Evolutionary conservation across 108 stramenopile species (phyloP).

Genomic region (Stephanodiscus minutulus): DNA sequence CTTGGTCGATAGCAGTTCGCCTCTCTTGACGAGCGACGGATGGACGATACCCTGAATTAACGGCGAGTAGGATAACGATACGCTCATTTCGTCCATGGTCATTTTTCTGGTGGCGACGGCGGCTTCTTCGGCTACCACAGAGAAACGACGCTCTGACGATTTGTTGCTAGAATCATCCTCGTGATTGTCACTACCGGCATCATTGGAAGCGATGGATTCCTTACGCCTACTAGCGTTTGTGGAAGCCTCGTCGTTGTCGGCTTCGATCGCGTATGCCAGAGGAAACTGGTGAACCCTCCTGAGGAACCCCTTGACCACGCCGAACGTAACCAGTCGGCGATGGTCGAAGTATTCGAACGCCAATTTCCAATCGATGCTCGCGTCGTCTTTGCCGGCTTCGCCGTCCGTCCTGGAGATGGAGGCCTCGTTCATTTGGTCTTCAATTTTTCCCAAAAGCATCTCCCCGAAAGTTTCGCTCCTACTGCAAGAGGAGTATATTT

Average conservation of each 20-base stretch:
- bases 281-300: constrained; percentile 84
- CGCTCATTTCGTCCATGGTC: constrained; percentile 10
- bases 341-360: constrained; percentile 81
- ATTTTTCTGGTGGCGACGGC: constrained; percentile 8
- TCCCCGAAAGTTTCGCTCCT: constrained; percentile 72
- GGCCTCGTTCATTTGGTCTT: not conserved
- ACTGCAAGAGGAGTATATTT: constrained; percentile 69
- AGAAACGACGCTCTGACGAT: constrained; percentile 2
- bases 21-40: constrained; percentile 3
- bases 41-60: not conserved
- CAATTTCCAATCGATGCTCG: constrained; percentile 60
- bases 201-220: constrained; percentile 21
- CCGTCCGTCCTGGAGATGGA: not conserved
- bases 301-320: constrained; percentile 79
- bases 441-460: constrained; percentile 47
- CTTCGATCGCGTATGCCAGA: constrained; percentile 43
- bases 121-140: constrained; percentile 16
- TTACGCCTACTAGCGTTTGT: not conserved
- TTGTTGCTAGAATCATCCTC: constrained; percentile 9
- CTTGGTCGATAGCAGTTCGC: constrained; percentile 19
- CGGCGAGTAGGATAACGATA: constrained; percentile 12
- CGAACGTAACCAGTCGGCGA: constrained; percentile 85
- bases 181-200: constrained; percentile 51
- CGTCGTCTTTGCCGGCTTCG: not conserved
- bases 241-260: constrained; percentile 3